Evolutionary conservation across 805 yeast species (phyloP), one percentile per base, ranked within the genome.

Genomic region (Saturnispora diversa): DNA sequence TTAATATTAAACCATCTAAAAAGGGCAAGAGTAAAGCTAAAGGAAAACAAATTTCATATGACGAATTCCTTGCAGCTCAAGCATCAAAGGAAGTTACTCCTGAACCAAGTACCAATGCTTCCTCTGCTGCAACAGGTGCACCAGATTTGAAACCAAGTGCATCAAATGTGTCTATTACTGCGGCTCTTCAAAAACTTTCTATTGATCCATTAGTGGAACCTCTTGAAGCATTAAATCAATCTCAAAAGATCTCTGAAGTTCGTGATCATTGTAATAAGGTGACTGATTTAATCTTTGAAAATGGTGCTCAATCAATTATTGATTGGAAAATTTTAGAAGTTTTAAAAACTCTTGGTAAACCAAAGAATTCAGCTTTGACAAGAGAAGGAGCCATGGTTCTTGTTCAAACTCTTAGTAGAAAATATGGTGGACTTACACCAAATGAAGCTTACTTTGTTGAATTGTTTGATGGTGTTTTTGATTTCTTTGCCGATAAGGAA

Each of bases 401-500:
- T 24, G 60, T 80, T 26, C 68, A 78, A 10, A 68, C 70, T 40
- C 59, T 75, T 46, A 68, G 72, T 33, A 69, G 75, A 51, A 74
- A 71, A 51, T 75, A 77, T 49, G 79, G 80, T 15, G 80, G 83
- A 29, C 70, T 70, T 44, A 65, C 83, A 28, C 90, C 94, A 21
- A 73, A 72, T 41, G 95, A 87, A 62, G 80, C 86, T 4, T 78
- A 77, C 55, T 67, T 90, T 42, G 60, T 80, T 25, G 78, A 74
- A 40, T 70, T 82, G 30, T 66, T 87, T 44, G 66, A 75, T 5
- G 54, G 72, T 3, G 80, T 84, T 12, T 73, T 80, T 38, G 95
- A 87, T 54, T 66, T 77, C 30, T 69, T 76, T 43, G 77, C 90
- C 36, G 97, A 92, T 54, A 92, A 90, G 63, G 97, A 90, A 54